Percentiles rank a stretch among this genome's conserved stretches.
Evolutionary conservation across 352 stramenopile genomes (phyloP).

Genomic region (Peronosclerospora sorghi): DNA sequence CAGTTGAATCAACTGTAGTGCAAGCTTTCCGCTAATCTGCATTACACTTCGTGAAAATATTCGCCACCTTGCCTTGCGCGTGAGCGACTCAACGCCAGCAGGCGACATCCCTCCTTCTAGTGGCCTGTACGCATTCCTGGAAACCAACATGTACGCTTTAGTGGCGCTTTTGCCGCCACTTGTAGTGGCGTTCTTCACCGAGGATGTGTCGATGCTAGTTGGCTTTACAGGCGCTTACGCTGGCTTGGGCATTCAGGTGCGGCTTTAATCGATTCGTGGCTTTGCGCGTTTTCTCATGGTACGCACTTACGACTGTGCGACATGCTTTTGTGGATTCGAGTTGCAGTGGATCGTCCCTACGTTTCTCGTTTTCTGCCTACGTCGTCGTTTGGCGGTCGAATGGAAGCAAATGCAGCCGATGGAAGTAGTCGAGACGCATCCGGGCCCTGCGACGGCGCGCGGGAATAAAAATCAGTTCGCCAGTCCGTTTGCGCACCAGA

Average conservation of each 20-base stretch:
- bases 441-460: constrained; percentile 4
- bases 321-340: constrained; percentile 12
- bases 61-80: constrained; percentile 46
- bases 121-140: constrained; percentile 30
- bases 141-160: constrained; percentile 56
- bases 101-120: constrained; percentile 11
- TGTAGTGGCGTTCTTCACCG: constrained; percentile 76
- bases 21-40: constrained; percentile 77
- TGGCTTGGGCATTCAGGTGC: constrained; percentile 74
- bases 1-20: constrained; percentile 21
- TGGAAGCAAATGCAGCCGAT: constrained; percentile 28
- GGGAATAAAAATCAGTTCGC: constrained; percentile 55
- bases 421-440: constrained; percentile 17
- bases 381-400: constrained; percentile 37
- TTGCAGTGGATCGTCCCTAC: constrained; percentile 73
- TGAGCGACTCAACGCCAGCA: constrained; percentile 15
- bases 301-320: constrained; percentile 25
- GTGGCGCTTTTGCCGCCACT: constrained; percentile 66
- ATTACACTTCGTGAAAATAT: constrained; percentile 84
- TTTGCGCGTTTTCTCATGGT: constrained; percentile 17
- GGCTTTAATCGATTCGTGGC: constrained; percentile 7
- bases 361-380: constrained; percentile 64
- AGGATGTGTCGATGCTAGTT: constrained; percentile 84
- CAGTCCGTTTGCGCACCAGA: constrained; percentile 53
- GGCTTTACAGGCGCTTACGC: constrained; percentile 80